Conservation (phyloP, 2,329 filamentous ascomycete genomes). For the Apiospora kogelbergensis region DNA sequence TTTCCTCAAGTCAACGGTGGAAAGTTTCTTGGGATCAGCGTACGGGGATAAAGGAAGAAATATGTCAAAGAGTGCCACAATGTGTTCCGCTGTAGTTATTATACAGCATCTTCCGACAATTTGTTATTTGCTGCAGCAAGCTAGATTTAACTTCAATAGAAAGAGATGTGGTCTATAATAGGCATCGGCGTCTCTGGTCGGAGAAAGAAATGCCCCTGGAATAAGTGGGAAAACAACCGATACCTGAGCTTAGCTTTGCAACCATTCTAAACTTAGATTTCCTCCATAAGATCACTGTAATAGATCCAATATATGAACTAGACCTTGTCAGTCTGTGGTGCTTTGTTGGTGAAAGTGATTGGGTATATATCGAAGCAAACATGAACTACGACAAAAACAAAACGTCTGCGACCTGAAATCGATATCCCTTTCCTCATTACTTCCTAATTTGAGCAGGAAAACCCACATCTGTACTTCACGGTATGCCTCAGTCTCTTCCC, state of each 20-base stretch:
- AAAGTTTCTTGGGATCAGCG: neutral
- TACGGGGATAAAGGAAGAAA: neutral
- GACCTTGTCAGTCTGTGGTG: neutral
- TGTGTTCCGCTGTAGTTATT: neutral
- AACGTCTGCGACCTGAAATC: neutral
- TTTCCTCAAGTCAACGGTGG: neutral
- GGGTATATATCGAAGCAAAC: neutral
- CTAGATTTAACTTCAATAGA: neutral
- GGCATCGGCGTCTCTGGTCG: no score
- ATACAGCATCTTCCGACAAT: neutral
- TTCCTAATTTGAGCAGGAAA: neutral
- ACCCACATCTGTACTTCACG: neutral
- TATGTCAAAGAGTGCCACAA: neutral
- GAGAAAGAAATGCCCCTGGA: neutral
- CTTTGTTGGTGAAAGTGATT: neutral
- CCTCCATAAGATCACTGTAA: neutral
- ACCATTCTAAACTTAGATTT: neutral
- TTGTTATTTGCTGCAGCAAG: neutral
- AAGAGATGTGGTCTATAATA: no score
- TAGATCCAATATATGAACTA: no score
- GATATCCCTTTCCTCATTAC: neutral
- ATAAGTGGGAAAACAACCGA: no score
- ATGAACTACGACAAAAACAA: neutral
- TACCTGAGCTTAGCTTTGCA: neutral
- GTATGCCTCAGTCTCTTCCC: neutral